Evolutionary conservation across 345 rosid species (phyloP).

Genomic region (Eucalyptus coolabah): DNA sequence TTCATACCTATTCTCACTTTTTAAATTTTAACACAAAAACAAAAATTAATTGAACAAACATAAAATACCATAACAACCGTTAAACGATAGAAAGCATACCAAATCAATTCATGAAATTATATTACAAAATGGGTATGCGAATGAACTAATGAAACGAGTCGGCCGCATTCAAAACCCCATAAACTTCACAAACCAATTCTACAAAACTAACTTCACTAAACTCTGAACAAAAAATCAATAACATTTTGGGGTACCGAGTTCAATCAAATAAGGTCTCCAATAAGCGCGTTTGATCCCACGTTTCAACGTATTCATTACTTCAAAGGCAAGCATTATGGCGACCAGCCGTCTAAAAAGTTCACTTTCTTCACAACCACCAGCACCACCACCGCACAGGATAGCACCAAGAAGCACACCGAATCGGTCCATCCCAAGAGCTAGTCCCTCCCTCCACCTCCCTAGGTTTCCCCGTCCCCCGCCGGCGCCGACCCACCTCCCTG

Average conservation of each 20-base stretch:
- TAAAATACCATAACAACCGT: not conserved
- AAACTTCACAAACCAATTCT: too few relatives aligned
- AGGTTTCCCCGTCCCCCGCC: not conserved
- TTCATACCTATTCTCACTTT: rapidly evolving
- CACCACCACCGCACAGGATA: not conserved
- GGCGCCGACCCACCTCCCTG: not conserved
- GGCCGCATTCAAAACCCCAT: not conserved
- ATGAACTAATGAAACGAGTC: not conserved
- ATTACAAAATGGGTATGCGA: rapidly evolving
- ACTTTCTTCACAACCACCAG: not conserved
- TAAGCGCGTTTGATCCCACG: not conserved
- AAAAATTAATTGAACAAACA: rapidly evolving
- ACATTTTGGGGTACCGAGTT: not conserved
- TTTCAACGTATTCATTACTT: not conserved
- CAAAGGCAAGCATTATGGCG: not conserved
- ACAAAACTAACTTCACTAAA: not conserved
- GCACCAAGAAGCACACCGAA: not conserved
- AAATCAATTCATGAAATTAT: not conserved
- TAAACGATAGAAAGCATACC: rapidly evolving
- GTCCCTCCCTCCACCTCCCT: not conserved
- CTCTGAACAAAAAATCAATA: not conserved
- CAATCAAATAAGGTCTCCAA: not conserved
- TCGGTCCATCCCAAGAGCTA: not conserved
- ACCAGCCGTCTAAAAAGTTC: not conserved
- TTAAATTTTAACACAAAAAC: not conserved